A percentile compares a stretch with the other conserved stretches of the same genome.
phyloP scores from a whole-genome alignment of 306 rosid genomes.

The Prunus fruticosa region DNA sequence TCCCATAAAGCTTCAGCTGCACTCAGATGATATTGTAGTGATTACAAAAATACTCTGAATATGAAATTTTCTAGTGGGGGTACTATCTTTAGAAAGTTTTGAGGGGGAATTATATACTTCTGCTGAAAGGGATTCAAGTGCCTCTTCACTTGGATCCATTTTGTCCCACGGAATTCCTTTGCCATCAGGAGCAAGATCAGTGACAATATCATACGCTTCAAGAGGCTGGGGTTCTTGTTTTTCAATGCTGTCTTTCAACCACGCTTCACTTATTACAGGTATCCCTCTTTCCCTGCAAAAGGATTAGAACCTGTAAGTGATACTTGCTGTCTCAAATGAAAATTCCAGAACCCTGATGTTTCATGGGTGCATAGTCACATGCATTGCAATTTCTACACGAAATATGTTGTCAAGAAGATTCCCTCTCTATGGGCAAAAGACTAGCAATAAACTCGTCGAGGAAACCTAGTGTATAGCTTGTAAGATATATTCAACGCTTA shows the following conservation, averaged over 20 bases:
- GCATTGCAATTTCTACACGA: not conserved
- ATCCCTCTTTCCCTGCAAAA: conserved; percentile 61
- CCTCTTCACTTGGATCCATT: conserved; percentile 74
- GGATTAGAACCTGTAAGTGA: not conserved
- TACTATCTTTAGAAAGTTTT: not conserved
- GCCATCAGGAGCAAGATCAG: conserved; percentile 68
- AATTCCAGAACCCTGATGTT: not conserved
- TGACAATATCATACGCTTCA: conserved; percentile 66
- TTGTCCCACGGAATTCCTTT: conserved; percentile 83
- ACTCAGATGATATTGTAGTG: conserved; percentile 1
- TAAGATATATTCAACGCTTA: not conserved
- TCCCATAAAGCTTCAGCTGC: conserved; percentile 88
- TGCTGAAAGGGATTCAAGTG: conserved; percentile 64
- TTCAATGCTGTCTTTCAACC: conserved; percentile 70
- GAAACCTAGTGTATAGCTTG: not conserved
- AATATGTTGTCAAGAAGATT: too few relatives aligned
- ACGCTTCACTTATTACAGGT: conserved; percentile 65
- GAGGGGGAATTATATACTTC: conserved; percentile 41
- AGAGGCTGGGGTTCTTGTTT: conserved; percentile 82
- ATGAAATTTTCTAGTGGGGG: not conserved
- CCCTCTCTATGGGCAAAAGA: not conserved
- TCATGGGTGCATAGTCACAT: not conserved
- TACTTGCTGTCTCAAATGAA: not conserved
- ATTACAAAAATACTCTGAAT: not conserved
- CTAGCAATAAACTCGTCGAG: not conserved